Conservation (phyloP, 2,329 filamentous ascomycete species). For the Aspergillus caelatus region DNA sequence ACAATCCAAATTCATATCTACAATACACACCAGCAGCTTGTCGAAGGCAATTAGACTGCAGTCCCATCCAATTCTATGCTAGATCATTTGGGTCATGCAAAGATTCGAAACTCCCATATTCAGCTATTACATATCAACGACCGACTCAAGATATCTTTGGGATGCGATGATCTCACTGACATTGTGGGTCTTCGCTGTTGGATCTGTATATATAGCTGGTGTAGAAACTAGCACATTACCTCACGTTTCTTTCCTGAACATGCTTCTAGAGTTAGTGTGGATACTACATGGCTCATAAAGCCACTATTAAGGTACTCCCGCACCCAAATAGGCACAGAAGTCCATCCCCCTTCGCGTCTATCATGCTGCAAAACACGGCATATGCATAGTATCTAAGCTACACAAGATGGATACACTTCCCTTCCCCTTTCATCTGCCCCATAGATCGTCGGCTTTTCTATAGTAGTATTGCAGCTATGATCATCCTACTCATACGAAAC, state of each 20-base stretch:
- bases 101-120: neutral
- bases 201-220: neutral
- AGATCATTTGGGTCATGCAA: neutral
- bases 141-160: neutral
- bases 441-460: neutral
- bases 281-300: too few species aligned
- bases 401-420: neutral
- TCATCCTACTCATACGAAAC: neutral
- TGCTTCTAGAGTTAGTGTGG: too few species aligned
- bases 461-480: neutral
- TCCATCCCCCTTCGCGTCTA: neutral
- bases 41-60: neutral
- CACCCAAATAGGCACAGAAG: neutral
- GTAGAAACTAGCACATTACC: neutral
- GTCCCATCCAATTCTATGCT: neutral
- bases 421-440: neutral
- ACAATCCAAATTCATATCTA: neutral
- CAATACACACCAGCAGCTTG: neutral
- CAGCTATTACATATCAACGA: neutral
- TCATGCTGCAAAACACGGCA: neutral
- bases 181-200: neutral
- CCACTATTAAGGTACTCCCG: neutral
- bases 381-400: neutral
- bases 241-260: too few species aligned
- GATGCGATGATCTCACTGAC: neutral